These are phyloP conservation scores for Leptomonas pyrrhocoris DNA, from an alignment of 208 protist genomes.

Conservation along the genomic window DNA sequence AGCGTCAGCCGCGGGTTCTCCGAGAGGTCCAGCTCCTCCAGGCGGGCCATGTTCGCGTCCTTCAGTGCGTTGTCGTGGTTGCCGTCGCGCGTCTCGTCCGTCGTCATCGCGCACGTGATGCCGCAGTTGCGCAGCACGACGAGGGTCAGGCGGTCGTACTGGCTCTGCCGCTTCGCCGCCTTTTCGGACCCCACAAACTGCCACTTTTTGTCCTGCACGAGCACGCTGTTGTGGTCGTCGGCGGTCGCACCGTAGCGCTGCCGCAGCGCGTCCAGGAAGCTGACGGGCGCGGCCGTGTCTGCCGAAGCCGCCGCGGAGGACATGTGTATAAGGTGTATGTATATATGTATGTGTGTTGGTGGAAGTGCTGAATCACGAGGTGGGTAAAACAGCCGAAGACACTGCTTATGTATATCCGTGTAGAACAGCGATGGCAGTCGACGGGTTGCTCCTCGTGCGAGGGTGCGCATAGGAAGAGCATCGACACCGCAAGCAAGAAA, in stretches of 20 bases:
- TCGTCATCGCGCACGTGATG: constrained; percentile 60
- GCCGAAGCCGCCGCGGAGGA: background rate
- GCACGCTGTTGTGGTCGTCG: constrained; percentile 38
- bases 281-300: constrained; percentile 25
- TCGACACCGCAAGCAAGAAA: too few relatives aligned
- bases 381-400: background rate
- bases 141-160: constrained; percentile 61
- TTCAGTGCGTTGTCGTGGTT: constrained; percentile 28
- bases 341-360: constrained; percentile 24
- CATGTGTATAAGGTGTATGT: constrained; percentile 37
- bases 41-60: constrained; percentile 43
- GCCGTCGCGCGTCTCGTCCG: constrained; percentile 20
- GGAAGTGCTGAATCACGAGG: background rate
- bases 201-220: constrained; percentile 66
- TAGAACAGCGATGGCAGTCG: too few relatives aligned
- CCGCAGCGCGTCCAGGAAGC: constrained; percentile 81
- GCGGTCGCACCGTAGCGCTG: constrained; percentile 77
- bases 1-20: constrained; percentile 62
- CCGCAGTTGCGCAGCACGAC: constrained; percentile 65
- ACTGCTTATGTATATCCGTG: too few relatives aligned
- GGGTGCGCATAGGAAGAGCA: too few relatives aligned
- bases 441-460: too few relatives aligned
- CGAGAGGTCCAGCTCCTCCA: constrained; percentile 80
- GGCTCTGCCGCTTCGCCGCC: constrained; percentile 58
- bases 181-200: constrained; percentile 85